These are phyloP conservation scores for Dendrobium huoshanense DNA, from an alignment of 106 monocot genomes.

Conservation along the genomic window DNA sequence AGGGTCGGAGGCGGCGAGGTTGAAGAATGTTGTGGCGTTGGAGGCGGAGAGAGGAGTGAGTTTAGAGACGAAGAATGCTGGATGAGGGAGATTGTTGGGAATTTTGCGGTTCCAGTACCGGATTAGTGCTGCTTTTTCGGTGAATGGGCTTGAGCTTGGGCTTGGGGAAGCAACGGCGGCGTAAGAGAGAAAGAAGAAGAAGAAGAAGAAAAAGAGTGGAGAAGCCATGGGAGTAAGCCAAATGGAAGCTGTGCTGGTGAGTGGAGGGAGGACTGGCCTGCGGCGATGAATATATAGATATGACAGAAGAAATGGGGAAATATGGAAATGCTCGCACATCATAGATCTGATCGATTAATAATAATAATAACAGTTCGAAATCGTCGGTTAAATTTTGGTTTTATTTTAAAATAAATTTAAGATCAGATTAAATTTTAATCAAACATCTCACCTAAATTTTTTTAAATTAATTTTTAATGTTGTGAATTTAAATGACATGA, in stretches of 20 bases:
- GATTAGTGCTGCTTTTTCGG: constrained; percentile 50
- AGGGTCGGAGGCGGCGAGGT: constrained; percentile 27
- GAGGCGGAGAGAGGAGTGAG: constrained; percentile 65
- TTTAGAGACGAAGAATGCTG: constrained; percentile 63
- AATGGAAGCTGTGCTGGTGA: no score
- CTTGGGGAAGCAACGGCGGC: background rate
- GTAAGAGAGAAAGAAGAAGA: constrained; percentile 2
- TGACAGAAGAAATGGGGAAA: no score
- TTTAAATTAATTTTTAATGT: background rate
- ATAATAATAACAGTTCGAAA: no score
- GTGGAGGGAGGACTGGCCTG: no score
- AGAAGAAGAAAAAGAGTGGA: background rate
- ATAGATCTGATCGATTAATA: no score
- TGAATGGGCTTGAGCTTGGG: constrained; percentile 34
- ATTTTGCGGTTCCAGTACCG: constrained; percentile 86
- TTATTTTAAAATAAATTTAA: no score
- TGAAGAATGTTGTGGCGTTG: constrained; percentile 33
- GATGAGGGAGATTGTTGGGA: constrained; percentile 35
- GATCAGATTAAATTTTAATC: no score
- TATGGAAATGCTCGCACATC: no score
- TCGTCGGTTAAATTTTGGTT: no score
- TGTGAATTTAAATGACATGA: background rate
- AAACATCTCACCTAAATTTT: background rate
- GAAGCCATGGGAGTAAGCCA: constrained; percentile 1
- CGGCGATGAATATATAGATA: no score